Evolutionary conservation across 192 early-diverging fungal genomes (phyloP), one percentile per base, ranked within the genome.

Genomic region (Backusella parvicylindrica): DNA sequence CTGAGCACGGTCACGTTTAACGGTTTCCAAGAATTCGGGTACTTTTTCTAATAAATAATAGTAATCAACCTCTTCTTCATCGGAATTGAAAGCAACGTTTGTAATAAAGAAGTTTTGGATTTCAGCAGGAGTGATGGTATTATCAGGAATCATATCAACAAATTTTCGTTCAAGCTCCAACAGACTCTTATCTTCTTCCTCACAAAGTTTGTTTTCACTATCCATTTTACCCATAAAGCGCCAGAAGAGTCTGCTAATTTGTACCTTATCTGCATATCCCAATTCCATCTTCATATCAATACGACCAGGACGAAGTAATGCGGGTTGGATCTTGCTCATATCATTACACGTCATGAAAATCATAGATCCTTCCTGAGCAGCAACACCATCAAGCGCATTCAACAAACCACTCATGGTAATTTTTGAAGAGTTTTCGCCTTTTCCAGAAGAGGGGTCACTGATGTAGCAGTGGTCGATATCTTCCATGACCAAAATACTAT

Each of bases 401-500:
- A 88, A 64, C 30, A 88, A 76, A 15, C 82, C 82, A 15, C 80
- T 81, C 53, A 88, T 78, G 2, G 83, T 84, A 12, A 76, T 64
- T 28, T 50, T 69, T 9, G 35, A 84, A 63, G 26, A 53, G 18
- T 21, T 21, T 5, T 31, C 8, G 40, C 6, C 23, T 7, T 53
- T 77, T 74, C 64, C 77, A 60, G 30, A 77, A n/a, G 60, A 80
- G 47, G 68, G 73, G 53, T 31, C 76, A 53, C 18, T 26, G 18
- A 73, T 73, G n/a, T 23, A 3, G 33, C 75, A 76, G 31, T 76
- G 75, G 30, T 88, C 84, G 0, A 88, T 81, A 75, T 86, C 87
- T 69, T 88, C 86, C 76, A 88, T 85, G n/a, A 88, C 81, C 68
- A 88, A 67, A n/a, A 88, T 83, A 33, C 83, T 83, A 66, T 86